Evolutionary conservation across 169 alveolate species (phyloP), one percentile per base, ranked within the genome.

Genomic region (Cryptosporidium sp.): DNA sequence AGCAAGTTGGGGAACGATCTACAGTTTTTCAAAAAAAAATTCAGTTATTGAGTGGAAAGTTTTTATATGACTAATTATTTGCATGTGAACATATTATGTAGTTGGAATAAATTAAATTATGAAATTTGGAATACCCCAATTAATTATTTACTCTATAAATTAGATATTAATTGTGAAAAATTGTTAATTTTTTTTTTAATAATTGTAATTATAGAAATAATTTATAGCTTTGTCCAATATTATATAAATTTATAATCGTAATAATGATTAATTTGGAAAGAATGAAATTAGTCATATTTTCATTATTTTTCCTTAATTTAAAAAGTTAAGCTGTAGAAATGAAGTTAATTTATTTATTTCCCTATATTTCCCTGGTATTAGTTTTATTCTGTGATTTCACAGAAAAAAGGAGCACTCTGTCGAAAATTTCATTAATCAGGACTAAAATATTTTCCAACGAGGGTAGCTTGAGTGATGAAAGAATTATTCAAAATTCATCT

Each of bases 191-290:
- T 59, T 59, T 26, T 59, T 58, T 18, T 23, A 35, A 10, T 0
- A 55, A 5, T n/a, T 59, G 18, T 23, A 59, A 9, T 59, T 59
- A 21, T 59, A 59, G 37, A 23, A 14, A 59, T 59, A 14, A 31
- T 10, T 23, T 59, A 59, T 59, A 59, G 37, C 7, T 59, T 59
- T 59, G 18, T 59, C 69, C 69, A 31, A 59, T 59, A 2, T 59
- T 48, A 48, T 59, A 59, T 59, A 59, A 59, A 59, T 26, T 59
- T 59, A 59, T 59, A 59, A 59, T 59, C 39, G 69, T n/a, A 59
- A 59, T 26, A 59, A 31, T 59, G 9, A 31, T 59, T 10, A 59
- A 9, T n/a, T 14, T 18, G n/a, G n/a, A 16, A 48, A 48, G 14
- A 48, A 14, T 48, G 9, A 5, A 55, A 55, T 55, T 10, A 5